Percentiles rank a stretch among this genome's conserved stretches.
Conservation (phyloP, 2,329 filamentous ascomycete genomes). For the Clarireedia paspali region DNA sequence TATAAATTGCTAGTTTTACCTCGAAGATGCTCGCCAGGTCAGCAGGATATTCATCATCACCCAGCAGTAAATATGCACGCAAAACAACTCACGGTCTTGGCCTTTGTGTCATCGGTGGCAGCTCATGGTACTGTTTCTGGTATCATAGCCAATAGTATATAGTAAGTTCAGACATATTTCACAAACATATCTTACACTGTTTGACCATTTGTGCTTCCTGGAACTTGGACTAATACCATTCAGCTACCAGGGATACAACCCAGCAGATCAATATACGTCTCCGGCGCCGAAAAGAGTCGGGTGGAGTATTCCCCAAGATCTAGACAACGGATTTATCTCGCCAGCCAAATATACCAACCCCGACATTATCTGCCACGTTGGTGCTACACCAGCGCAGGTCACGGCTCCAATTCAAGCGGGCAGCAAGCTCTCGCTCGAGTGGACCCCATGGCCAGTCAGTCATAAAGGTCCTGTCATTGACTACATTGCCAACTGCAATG, state of each 20-base stretch:
- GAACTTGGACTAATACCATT: not conserved
- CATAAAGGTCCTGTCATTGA: conserved; percentile 40
- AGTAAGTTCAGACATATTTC: conserved; percentile 14
- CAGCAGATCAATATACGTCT: conserved; percentile 26
- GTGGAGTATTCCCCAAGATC: conserved; percentile 42
- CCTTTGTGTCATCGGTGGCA: conserved; percentile 16
- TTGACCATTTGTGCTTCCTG: not conserved
- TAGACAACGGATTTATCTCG: conserved; percentile 46
- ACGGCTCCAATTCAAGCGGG: conserved; percentile 54
- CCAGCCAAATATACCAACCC: conserved; percentile 37
- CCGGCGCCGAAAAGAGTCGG: conserved; percentile 39
- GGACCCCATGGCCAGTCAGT: conserved; percentile 56
- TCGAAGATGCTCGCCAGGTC: not conserved
- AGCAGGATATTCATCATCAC: not conserved
- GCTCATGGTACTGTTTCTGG: conserved; percentile 24
- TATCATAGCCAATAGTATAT: conserved; percentile 26
- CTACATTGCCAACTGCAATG: conserved; percentile 29
- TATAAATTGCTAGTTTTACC: not conserved
- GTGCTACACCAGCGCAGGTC: conserved; percentile 41
- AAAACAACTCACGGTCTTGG: conserved; percentile 13
- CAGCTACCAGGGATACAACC: conserved; percentile 31
- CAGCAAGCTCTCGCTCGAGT: conserved; percentile 48
- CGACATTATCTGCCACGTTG: conserved; percentile 56
- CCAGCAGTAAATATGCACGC: conserved; percentile 12
- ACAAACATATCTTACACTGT: not conserved